phyloP scores from a whole-genome alignment of 106 monocot genomes.

The Dendrobium huoshanense region DNA sequence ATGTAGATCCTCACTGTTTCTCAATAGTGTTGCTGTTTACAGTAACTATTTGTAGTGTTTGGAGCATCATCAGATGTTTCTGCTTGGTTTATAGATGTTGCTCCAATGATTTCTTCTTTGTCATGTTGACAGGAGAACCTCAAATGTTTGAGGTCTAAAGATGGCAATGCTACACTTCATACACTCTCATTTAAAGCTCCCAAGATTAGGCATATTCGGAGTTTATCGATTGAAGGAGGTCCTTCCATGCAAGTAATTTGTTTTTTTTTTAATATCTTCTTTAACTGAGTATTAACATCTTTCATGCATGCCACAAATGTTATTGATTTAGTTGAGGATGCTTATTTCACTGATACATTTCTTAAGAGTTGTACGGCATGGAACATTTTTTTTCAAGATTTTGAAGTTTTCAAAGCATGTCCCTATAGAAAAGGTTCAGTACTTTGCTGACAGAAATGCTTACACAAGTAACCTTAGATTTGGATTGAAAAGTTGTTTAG shows the following conservation, averaged over 20 bases:
- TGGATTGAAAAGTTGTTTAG: background rate
- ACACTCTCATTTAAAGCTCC: conserved; percentile 19
- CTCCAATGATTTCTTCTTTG: background rate
- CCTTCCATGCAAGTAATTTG: conserved; percentile 18
- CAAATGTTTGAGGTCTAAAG: conserved; percentile 15
- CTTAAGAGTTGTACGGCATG: background rate
- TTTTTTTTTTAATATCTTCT: background rate
- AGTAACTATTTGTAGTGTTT: background rate
- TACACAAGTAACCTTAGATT: background rate
- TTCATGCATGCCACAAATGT: background rate
- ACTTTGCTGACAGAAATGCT: background rate
- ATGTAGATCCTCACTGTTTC: too few species aligned
- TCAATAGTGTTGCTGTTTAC: too few species aligned
- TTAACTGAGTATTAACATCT: background rate
- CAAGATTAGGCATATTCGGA: conserved; percentile 18
- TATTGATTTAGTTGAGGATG: background rate
- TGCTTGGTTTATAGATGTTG: background rate
- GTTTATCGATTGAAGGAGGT: conserved; percentile 19
- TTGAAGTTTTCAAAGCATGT: background rate
- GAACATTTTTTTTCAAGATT: background rate
- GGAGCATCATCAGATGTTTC: background rate
- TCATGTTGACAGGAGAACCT: conserved; percentile 17
- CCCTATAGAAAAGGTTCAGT: background rate
- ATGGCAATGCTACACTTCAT: conserved; percentile 17
- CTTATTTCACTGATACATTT: background rate